Base-by-base conservation (phyloP, 768 basidiomycete genomes). In the Botryobasidium botryosum region DNA sequence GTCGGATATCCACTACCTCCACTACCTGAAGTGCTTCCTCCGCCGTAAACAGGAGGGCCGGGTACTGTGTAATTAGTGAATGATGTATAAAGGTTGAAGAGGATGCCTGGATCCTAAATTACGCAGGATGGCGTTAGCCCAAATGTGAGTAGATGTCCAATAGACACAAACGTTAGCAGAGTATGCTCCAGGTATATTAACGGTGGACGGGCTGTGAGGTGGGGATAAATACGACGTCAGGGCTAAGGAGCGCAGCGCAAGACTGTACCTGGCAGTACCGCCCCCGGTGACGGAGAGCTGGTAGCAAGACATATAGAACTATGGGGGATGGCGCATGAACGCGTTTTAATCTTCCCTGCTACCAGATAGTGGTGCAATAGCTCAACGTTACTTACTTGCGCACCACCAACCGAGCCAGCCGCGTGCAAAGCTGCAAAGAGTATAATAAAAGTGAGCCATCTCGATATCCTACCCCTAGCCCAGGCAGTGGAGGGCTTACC, bases 141-240 rank as follows among this genome's bases (percentile, higher is more conserved):
- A n/a, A n/a, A n/a, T n/a, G n/a, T n/a, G n/a, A n/a, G n/a, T n/a
- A n/a, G n/a, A n/a, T n/a, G n/a, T n/a, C n/a, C n/a, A n/a, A n/a
- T n/a, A n/a, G n/a, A n/a, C n/a, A n/a, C n/a, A n/a, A n/a, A n/a
- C n/a, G 17, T 17, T 33, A 17, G 31, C 31, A 33, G 37, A 56
- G 55, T 70, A 70, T 8, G 66, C 64, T 17, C 70, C 70, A 5
- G 68, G 68, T 61, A 71, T 64, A 52, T 57, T 64, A 35, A 68
- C 68, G 13, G 67, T 66, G 21, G 65, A 55, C 2, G 70, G 68
- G 8, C 52, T 56, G 7, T 64, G 55, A 48, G 54, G 62, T 41
- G 68, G 68, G 10, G 31, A 33, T 8, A n/a, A n/a, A n/a, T n/a
- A n/a, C n/a, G n/a, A n/a, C n/a, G n/a, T n/a, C n/a, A n/a, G n/a